Percentiles rank a stretch among this genome's conserved stretches.
Evolutionary conservation across 805 yeast species (phyloP).

Genomic region (Candida suzukii): DNA sequence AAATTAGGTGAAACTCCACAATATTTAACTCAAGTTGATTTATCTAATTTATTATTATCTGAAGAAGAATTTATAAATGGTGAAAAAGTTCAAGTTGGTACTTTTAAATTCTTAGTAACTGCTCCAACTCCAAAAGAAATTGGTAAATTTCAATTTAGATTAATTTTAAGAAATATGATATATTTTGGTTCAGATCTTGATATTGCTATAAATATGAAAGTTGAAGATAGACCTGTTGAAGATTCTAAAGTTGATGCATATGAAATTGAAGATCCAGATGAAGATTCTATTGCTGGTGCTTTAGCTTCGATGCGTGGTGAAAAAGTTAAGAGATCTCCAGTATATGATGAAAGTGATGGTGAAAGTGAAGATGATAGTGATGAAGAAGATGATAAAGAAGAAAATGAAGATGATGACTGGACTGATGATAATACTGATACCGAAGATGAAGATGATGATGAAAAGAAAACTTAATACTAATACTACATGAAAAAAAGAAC

Average conservation of each 20-base stretch:
- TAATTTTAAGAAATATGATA: conserved; percentile 62
- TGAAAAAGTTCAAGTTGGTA: conserved; percentile 46
- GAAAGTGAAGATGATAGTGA: conserved; percentile 12
- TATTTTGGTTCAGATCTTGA: conserved; percentile 81
- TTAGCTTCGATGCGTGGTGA: conserved; percentile 64
- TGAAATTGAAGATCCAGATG: conserved; percentile 66
- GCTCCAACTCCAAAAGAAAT: conserved; percentile 71
- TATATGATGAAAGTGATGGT: conserved; percentile 21
- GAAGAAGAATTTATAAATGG: conserved; percentile 43
- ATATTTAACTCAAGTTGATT: conserved; percentile 41
- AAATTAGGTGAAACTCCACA: conserved; percentile 69
- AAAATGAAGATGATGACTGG: conserved; percentile 23
- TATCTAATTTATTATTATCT: conserved; percentile 46
- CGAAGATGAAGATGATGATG: conserved; percentile 43
- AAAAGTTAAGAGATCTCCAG: conserved; percentile 33
- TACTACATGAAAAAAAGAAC: too few species aligned
- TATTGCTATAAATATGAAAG: conserved; percentile 64
- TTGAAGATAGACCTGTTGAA: conserved; percentile 50
- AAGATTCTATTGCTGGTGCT: conserved; percentile 70
- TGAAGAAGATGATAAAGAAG: conserved; percentile 3
- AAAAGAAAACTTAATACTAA: conserved; percentile 1
- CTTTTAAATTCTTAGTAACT: conserved; percentile 67
- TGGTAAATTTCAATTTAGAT: conserved; percentile 63
- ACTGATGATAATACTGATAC: conserved; percentile 60
- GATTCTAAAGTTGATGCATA: conserved; percentile 34